phyloP scores from a whole-genome alignment of 2,329 filamentous ascomycete species.

The Laburnicola sp. region DNA sequence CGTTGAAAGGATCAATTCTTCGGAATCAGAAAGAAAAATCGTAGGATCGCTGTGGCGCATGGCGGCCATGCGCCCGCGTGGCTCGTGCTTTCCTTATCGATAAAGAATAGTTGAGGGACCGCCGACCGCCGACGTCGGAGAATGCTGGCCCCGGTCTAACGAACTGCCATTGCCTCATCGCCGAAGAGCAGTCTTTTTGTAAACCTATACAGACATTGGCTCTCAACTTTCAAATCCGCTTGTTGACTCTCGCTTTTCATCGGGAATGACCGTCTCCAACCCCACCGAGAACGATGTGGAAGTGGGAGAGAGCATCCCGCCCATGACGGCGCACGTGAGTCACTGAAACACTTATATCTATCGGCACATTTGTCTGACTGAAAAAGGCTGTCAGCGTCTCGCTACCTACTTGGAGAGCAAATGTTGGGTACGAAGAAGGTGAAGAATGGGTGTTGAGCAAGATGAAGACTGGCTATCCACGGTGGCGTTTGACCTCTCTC shows the following conservation, averaged over 20 bases:
- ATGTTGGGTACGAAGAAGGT: constrained; percentile 92
- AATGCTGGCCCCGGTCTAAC: not conserved
- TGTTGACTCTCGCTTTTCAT: not conserved
- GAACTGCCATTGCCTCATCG: constrained; percentile 7
- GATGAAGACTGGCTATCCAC: constrained; percentile 89
- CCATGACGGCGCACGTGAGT: constrained; percentile 47
- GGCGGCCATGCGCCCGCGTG: not conserved
- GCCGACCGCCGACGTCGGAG: constrained; percentile 5
- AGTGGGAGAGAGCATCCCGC: constrained; percentile 45
- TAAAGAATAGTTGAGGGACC: constrained; percentile 1
- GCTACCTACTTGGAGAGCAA: constrained; percentile 87
- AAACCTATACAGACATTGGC: not conserved
- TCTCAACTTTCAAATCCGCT: not conserved
- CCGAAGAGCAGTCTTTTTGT: not conserved
- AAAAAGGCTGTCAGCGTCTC: constrained; percentile 90
- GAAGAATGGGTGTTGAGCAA: constrained; percentile 80
- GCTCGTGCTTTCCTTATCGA: constrained; percentile 4
- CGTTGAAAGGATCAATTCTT: not conserved
- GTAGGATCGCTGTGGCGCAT: not conserved
- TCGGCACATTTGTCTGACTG: constrained; percentile 19
- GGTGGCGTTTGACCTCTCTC: constrained; percentile 53
- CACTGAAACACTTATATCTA: constrained; percentile 12
- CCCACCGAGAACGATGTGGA: constrained; percentile 40
- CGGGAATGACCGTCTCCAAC: constrained; percentile 29
- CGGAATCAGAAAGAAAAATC: constrained; percentile 2